Evolutionary conservation across 148 eudicot genomes (phyloP).

Genomic region (Chenopodium album): DNA sequence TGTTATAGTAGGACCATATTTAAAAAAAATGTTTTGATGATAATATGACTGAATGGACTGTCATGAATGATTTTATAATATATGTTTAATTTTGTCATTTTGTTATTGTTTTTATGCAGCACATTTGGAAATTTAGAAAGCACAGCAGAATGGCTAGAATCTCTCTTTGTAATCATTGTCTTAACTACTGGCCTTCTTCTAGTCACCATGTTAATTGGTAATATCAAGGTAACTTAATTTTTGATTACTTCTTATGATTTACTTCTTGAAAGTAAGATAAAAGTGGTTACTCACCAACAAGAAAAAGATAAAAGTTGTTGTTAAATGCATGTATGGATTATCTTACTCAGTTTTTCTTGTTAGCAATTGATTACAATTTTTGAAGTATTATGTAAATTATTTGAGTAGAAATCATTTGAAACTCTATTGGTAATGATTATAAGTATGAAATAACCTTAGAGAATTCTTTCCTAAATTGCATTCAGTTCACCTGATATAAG

Average conservation of each 20-base stretch:
- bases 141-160: slow-evolving; percentile 90
- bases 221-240: slow-evolving; percentile 63
- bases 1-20: background rate
- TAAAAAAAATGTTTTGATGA: background rate
- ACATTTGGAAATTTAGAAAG: slow-evolving; percentile 93
- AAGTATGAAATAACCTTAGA: no score
- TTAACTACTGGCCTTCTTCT: slow-evolving; percentile 81
- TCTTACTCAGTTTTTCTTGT: no score
- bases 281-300: no score
- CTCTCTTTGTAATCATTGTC: slow-evolving; percentile 76
- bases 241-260: background rate
- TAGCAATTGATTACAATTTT: no score
- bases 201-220: slow-evolving; percentile 96
- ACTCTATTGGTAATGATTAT: no score
- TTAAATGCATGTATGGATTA: background rate
- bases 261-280: background rate
- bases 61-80: background rate
- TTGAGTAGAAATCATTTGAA: background rate
- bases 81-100: background rate
- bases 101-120: slow-evolving; percentile 34
- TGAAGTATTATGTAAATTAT: background rate
- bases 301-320: background rate
- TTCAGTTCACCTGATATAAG: no score
- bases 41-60: background rate
- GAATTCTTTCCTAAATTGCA: no score